Evolutionary conservation across 257 asterid species (phyloP).

Genomic region (Solanum boliviense): DNA sequence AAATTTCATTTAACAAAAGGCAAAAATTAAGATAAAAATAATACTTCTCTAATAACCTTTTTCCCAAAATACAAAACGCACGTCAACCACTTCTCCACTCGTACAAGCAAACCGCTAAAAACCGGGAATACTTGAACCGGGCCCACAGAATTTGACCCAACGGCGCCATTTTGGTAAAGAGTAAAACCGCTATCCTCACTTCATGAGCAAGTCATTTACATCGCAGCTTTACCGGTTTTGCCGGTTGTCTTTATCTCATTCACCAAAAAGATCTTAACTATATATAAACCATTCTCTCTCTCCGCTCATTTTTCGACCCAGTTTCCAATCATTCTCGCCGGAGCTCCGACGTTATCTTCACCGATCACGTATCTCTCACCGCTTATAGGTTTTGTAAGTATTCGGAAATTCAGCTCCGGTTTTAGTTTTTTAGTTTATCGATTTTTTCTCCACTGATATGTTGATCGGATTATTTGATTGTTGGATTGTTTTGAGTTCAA

Average conservation of each 20-base stretch:
- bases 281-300: neutral
- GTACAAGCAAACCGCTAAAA: neutral
- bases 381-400: neutral
- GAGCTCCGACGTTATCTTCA: neutral
- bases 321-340: neutral
- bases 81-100: neutral
- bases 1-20: neutral
- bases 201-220: neutral
- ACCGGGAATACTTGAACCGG: neutral
- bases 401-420: neutral
- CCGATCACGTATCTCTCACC: neutral
- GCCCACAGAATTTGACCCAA: neutral
- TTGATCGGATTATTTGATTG: neutral
- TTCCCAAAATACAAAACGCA: neutral
- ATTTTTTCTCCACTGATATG: neutral
- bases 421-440: neutral
- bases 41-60: neutral
- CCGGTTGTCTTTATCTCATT: slow-evolving; percentile 1
- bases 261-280: neutral
- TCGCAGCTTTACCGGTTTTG: neutral
- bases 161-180: neutral
- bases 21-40: neutral
- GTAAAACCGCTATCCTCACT: neutral
- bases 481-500: neutral
- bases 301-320: neutral